Conservation (phyloP, 768 basidiomycete genomes). For the Rhizopogon vinicolor region DNA sequence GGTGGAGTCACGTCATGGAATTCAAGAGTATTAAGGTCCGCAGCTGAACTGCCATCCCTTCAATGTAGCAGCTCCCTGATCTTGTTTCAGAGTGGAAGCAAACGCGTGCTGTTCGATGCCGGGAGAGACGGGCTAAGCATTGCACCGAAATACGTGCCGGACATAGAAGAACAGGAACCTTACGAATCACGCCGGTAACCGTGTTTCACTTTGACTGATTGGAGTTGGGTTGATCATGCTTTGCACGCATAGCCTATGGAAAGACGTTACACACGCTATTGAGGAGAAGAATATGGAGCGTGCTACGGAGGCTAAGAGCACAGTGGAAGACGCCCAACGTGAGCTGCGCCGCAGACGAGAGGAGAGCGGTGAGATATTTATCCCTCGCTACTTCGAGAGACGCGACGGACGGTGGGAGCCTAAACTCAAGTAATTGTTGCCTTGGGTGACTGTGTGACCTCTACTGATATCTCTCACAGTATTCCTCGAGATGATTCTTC, state of each 20-base stretch:
- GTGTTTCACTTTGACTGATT: background rate
- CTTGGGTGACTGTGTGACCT: background rate
- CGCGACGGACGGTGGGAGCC: constrained; percentile 80
- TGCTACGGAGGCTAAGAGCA: constrained; percentile 85
- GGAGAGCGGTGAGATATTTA: constrained; percentile 61
- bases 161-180: constrained; percentile 82
- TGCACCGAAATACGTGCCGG: constrained; percentile 78
- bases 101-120: constrained; percentile 82
- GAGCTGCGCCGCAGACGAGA: constrained; percentile 73
- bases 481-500: constrained; percentile 61
- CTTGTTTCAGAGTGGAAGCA: constrained; percentile 51
- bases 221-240: background rate
- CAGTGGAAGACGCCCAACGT: constrained; percentile 89
- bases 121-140: constrained; percentile 67
- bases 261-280: constrained; percentile 81
- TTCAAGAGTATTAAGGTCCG: constrained; percentile 66
- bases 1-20: constrained; percentile 91
- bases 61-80: background rate
- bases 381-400: constrained; percentile 79
- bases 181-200: constrained; percentile 84
- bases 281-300: constrained; percentile 86
- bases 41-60: background rate
- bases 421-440: constrained; percentile 57
- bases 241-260: constrained; percentile 60
- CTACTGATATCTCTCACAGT: constrained; percentile 33